These are phyloP conservation scores for Thelonectria rubi DNA, from an alignment of 2,329 filamentous ascomycete species.

Conservation along the genomic window DNA sequence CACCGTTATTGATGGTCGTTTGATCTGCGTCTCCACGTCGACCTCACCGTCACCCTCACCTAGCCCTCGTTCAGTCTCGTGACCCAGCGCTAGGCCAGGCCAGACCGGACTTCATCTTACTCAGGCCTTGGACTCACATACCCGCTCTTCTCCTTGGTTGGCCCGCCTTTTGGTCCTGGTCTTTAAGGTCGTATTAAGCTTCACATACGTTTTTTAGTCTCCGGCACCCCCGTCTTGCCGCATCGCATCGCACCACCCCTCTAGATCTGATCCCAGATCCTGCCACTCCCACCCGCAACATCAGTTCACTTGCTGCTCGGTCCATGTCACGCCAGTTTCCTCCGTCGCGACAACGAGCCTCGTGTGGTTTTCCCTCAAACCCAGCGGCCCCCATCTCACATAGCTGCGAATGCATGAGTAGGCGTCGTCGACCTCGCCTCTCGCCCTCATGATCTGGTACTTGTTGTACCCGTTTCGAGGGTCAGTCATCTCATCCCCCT, in stretches of 20 bases:
- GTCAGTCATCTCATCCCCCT: constrained; percentile 57
- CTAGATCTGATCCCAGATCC: constrained; percentile 22
- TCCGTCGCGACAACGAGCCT: constrained; percentile 25
- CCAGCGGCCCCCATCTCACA: constrained; percentile 18
- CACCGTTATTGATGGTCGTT: constrained; percentile 19
- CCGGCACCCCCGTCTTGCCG: constrained; percentile 30
- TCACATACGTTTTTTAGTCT: constrained; percentile 29
- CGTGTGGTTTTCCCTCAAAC: constrained; percentile 19
- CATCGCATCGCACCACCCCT: constrained; percentile 30
- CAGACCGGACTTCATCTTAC: constrained; percentile 5
- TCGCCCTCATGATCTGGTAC: constrained; percentile 74
- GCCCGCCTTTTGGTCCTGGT: constrained; percentile 10
- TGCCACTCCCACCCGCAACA: constrained; percentile 5
- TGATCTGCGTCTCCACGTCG: constrained; percentile 16
- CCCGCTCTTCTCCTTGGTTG: neutral
- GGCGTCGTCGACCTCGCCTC: constrained; percentile 28
- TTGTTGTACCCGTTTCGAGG: constrained; percentile 80
- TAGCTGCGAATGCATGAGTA: constrained; percentile 38
- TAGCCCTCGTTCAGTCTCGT: constrained; percentile 4
- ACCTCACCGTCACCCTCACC: constrained; percentile 1
- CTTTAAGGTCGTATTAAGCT: constrained; percentile 24
- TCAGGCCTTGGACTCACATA: constrained; percentile 10
- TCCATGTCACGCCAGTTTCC: constrained; percentile 39
- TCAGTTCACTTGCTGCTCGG: constrained; percentile 29
- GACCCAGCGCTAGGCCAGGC: constrained; percentile 7